Percentiles rank a stretch among this genome's conserved stretches.
Conservation (phyloP, 192 early-diverging fungal species). For the Phycomyces blakesleeanus region DNA sequence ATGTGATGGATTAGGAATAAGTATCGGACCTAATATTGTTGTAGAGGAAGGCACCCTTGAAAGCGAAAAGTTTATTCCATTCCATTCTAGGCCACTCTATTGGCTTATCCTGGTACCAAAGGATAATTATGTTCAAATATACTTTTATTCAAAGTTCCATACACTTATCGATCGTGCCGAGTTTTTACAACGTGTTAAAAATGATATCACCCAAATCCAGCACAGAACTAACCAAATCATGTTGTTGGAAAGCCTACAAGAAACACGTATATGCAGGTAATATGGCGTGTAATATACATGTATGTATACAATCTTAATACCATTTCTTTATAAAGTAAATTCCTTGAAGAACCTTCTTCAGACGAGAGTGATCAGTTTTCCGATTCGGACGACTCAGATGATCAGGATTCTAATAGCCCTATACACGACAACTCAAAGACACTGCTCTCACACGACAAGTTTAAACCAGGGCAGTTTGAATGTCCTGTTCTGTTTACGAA, state of each 20-base stretch:
- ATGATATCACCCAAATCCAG: constrained; percentile 49
- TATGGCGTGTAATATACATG: background rate
- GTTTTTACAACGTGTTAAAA: constrained; percentile 48
- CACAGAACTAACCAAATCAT: constrained; percentile 60
- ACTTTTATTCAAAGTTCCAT: constrained; percentile 64
- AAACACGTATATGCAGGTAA: constrained; percentile 62
- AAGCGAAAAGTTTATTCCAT: background rate
- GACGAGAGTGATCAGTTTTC: constrained; percentile 37
- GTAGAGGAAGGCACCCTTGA: background rate
- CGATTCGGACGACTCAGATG: constrained; percentile 49
- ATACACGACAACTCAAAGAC: background rate
- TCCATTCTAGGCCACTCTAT: constrained; percentile 32
- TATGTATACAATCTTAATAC: background rate
- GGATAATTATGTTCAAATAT: constrained; percentile 50
- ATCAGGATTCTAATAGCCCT: constrained; percentile 22
- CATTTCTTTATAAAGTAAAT: constrained; percentile 35
- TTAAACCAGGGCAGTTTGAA: constrained; percentile 60
- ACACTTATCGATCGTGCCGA: constrained; percentile 37
- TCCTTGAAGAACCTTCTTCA: constrained; percentile 40
- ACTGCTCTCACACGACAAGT: constrained; percentile 12
- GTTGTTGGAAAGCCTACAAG: constrained; percentile 56
- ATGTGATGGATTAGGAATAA: constrained; percentile 30
- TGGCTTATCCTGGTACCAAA: constrained; percentile 62
- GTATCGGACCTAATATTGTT: background rate
- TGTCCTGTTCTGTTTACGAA: constrained; percentile 62